Evolutionary conservation across 768 basidiomycete species (phyloP).

Genomic region (Pisolithus orientalis): DNA sequence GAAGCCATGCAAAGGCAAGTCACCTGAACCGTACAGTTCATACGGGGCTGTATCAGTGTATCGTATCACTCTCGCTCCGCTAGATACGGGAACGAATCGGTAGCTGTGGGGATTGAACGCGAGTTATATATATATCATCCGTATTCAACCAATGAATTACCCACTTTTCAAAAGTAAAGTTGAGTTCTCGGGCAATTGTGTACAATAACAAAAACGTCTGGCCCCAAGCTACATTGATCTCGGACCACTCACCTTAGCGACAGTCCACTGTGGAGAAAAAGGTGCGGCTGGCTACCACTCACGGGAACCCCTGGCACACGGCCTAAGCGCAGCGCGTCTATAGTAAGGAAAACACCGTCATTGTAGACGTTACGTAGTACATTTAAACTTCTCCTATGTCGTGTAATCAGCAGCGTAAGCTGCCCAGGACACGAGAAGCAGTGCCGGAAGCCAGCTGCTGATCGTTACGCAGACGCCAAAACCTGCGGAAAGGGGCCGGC

Average conservation of each 20-base stretch:
- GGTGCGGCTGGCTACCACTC: constrained; percentile 20
- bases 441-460: constrained; percentile 54
- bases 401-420: constrained; percentile 77
- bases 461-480: constrained; percentile 76
- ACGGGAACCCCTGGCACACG: constrained; percentile 81
- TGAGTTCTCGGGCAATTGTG: constrained; percentile 87
- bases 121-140: neutral
- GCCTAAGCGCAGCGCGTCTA: constrained; percentile 90
- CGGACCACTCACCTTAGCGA: constrained; percentile 88
- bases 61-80: constrained; percentile 57
- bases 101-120: constrained; percentile 46
- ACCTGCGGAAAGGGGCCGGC: constrained; percentile 38
- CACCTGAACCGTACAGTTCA: constrained; percentile 93
- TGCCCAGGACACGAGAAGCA: constrained; percentile 65
- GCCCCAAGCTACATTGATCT: constrained; percentile 99
- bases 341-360: constrained; percentile 94
- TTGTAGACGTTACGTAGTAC: constrained; percentile 85
- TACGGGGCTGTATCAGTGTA: constrained; percentile 79
- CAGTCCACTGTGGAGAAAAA: constrained; percentile 8
- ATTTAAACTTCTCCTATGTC: constrained; percentile 77
- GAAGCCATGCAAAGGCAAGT: constrained; percentile 80
- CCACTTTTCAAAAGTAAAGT: constrained; percentile 82
- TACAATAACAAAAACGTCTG: constrained; percentile 88
- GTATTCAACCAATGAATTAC: constrained; percentile 15
- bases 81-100: constrained; percentile 86